Evolutionary conservation across 2,329 filamentous ascomycete species (phyloP), one percentile per base, ranked within the genome.

Genomic region (Penicillium expansum): DNA sequence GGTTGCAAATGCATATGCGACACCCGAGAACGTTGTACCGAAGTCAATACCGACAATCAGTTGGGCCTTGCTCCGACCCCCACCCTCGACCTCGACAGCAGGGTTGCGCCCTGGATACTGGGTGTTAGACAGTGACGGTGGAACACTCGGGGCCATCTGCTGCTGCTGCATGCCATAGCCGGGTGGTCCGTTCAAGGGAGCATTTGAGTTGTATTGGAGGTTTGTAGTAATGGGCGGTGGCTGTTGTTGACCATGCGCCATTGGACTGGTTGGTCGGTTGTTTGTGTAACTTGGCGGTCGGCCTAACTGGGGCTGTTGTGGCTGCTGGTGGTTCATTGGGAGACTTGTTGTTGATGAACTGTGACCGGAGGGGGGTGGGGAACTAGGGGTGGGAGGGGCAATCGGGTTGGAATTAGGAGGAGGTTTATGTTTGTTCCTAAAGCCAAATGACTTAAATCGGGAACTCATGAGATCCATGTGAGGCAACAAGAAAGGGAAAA

Each of bases 21-120:
- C 93, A 73, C 94, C 94, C 3, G 94, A 97, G 75, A 97, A 99
- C 5, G 94, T 99, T 18, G 94, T 99, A 64, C 94, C 94, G 82
- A 99, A 99, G 78, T 99, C 94, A 73, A 99, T 97, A 65, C 94
- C 94, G 54, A 99, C 94, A 75, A 99, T 99, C 69, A 99, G 82
- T 80, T 97, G 94, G 52, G 94, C 90, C 81, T 97, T 97, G 80
- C 88, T 96, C 73, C 91, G 86, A 69, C 88, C 91, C 67, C 87
- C 90, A 58, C 90, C 92, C 68, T 96, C 91, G 35, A 96, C 90
- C 76, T 97, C 93, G 37, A 75, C 75, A 39, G 71, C 69, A 55
- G 73, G 68, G 57, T 72, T 72, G 30, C 68, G 69, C 49, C 66
- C 53, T 11, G 63, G 62, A 52, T 72, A 74, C 33, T 68, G 69